A percentile compares a stretch with the other conserved stretches of the same genome.
phyloP scores from a whole-genome alignment of 2,329 filamentous ascomycete genomes.

The Clonostachys chloroleuca region DNA sequence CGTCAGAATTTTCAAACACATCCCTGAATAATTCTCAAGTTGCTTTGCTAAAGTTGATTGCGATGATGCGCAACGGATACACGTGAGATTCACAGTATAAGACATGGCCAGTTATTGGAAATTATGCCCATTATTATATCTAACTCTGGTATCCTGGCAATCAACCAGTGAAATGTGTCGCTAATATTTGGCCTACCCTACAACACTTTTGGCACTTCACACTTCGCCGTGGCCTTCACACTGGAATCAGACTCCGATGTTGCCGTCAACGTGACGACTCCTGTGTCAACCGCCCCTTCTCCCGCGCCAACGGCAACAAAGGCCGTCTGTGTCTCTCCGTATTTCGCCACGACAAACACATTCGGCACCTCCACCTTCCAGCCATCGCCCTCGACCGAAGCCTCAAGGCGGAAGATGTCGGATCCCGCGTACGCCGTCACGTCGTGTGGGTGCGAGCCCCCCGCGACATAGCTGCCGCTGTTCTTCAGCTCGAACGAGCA shows the following conservation, averaged over 20 bases:
- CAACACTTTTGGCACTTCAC: slow-evolving; percentile 18
- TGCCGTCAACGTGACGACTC: slow-evolving; percentile 34
- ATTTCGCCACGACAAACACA: slow-evolving; percentile 30
- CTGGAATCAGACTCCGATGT: slow-evolving; percentile 36
- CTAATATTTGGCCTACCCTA: not conserved
- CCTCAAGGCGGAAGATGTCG: slow-evolving; percentile 42
- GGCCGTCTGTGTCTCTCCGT: slow-evolving; percentile 28
- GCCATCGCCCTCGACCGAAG: slow-evolving; percentile 33
- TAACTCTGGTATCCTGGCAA: no score
- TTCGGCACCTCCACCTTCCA: slow-evolving; percentile 40
- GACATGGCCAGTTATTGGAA: no score
- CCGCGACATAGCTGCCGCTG: slow-evolving; percentile 26
- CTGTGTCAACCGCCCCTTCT: slow-evolving; percentile 19
- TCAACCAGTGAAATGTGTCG: no score
- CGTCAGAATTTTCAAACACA: no score
- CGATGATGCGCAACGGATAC: no score
- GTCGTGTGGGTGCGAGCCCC: slow-evolving; percentile 21
- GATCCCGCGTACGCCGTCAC: slow-evolving; percentile 30
- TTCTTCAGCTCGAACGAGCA: slow-evolving; percentile 44
- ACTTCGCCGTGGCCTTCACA: slow-evolving; percentile 19
- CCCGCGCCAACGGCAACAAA: slow-evolving; percentile 34
- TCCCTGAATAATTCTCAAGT: no score
- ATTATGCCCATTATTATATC: no score
- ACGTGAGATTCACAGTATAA: no score
- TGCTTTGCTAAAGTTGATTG: no score